Evolutionary conservation across 805 yeast genomes (phyloP), one percentile per base, ranked within the genome.

Genomic region (Groenewaldozyma salmanticensis): DNA sequence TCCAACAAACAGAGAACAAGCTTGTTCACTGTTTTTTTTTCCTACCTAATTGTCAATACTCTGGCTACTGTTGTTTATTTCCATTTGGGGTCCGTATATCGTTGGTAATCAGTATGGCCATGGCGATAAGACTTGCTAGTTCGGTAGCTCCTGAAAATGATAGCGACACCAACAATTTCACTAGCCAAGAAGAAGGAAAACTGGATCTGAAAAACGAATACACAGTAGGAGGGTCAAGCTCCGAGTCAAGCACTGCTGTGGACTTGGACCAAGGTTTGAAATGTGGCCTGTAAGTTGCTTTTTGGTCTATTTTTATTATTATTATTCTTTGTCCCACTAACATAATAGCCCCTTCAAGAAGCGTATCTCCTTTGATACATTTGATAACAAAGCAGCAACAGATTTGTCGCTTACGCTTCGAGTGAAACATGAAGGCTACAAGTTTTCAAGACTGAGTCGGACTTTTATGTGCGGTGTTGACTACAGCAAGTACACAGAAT

Each of bases 381-480:
- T 67, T 35, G 55, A 59, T 17, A 65, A 66, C 40, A 59, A 55
- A 17, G 58, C 59, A 35, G 49, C 58, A 21, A 29, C 63, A 37
- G 51, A 58, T 42, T 45, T 64, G 53, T 51, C 65, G 22, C 56
- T 66, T 37, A 67, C 71, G 2, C 52, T 69, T 27, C 60, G 64
- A 21, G 52, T 62, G 5, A 65, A 63, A 45, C 72, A 67, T 48
- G 43, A 45, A 19, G 65, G 55, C 21, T 67, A 60, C 45, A 47
- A 47, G 11, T 69, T 54, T 40, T 51, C 54, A 19, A 48, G 68
- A 11, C 56, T 60, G 22, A 61, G 68, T 2, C 57, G 74, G 27
- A 68, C 74, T 6, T 57, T 70, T 27, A 48, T 71, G 35, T 62
- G 68, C 36, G 74, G 72, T 3, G 64, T 61, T 37, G 72, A 70